Percentiles rank a stretch among this genome's conserved stretches.
Evolutionary conservation across 2,329 filamentous ascomycete genomes (phyloP).

Genomic region (Corinectria fuckeliana): DNA sequence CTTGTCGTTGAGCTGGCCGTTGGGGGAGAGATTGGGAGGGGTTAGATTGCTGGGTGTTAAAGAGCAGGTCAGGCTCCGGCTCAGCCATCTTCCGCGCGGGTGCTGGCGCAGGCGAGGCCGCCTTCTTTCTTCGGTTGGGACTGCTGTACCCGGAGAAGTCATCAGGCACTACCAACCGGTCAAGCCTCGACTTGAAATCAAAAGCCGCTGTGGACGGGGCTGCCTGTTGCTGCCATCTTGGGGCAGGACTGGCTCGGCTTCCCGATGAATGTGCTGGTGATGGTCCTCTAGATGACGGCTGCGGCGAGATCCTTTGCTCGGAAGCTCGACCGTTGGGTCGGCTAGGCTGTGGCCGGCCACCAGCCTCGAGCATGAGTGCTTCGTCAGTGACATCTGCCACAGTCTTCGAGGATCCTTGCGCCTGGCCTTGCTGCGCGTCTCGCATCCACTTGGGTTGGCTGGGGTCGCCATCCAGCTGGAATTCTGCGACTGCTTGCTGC

Average conservation of each 20-base stretch:
- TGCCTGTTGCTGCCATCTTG: slow-evolving; percentile 65
- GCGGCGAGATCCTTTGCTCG: slow-evolving; percentile 37
- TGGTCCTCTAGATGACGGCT: slow-evolving; percentile 52
- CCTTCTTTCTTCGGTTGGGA: slow-evolving; percentile 78
- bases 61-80: slow-evolving; percentile 69
- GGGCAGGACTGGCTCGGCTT: slow-evolving; percentile 54
- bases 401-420: slow-evolving; percentile 42
- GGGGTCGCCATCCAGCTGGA: slow-evolving; percentile 74
- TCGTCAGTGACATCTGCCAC: slow-evolving; percentile 66
- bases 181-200: slow-evolving; percentile 62
- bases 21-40: slow-evolving; percentile 45
- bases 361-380: slow-evolving; percentile 79
- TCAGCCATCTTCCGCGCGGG: slow-evolving; percentile 47
- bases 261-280: slow-evolving; percentile 56
- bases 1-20: slow-evolving; percentile 47
- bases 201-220: slow-evolving; percentile 45
- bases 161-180: slow-evolving; percentile 76
- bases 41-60: slow-evolving; percentile 49
- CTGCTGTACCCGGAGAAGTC: slow-evolving; percentile 88
- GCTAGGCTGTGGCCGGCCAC: slow-evolving; percentile 58
- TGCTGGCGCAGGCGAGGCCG: slow-evolving; percentile 53
- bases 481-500: slow-evolving; percentile 89
- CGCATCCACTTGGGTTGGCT: slow-evolving; percentile 96
- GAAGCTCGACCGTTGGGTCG: slow-evolving; percentile 33
- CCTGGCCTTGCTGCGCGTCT: slow-evolving; percentile 63